phyloP scores from a whole-genome alignment of 192 early-diverging fungal genomes.

The Coemansia sp. region DNA sequence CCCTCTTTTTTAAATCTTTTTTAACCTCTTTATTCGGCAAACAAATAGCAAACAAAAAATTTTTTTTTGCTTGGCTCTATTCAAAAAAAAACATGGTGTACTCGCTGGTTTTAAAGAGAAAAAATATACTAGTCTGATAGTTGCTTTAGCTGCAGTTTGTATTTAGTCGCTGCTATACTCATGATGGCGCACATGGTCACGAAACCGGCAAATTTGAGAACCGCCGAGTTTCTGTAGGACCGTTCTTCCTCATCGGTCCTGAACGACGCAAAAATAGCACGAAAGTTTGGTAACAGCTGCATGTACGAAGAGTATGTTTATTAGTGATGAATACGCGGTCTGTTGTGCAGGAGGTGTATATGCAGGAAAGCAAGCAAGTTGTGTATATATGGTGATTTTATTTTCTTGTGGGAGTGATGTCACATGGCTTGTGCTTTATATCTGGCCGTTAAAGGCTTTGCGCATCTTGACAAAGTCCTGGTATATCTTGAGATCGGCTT shows the following conservation, averaged over 20 bases:
- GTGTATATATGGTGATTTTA: neutral
- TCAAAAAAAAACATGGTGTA: neutral
- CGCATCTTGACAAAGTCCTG: constrained; percentile 45
- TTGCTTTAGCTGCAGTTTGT: constrained; percentile 21
- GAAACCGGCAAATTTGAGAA: constrained; percentile 50
- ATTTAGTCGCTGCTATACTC: constrained; percentile 45
- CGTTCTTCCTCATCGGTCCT: constrained; percentile 55
- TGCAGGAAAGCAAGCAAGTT: neutral
- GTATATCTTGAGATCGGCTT: constrained; percentile 41
- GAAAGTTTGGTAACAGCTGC: constrained; percentile 55
- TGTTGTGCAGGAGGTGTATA: too few relatives aligned
- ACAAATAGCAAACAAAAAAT: neutral
- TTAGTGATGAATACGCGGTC: too few relatives aligned
- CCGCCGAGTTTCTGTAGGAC: constrained; percentile 41
- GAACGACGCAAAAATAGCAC: constrained; percentile 57
- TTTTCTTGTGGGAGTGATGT: neutral
- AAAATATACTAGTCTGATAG: neutral
- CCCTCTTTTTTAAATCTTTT: neutral
- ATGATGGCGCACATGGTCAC: constrained; percentile 51
- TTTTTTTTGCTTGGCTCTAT: neutral
- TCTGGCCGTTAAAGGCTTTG: constrained; percentile 22
- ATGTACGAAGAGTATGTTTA: constrained; percentile 12
- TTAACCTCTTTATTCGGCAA: neutral
- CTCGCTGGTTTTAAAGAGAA: neutral
- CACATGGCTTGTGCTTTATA: neutral